Conservation (phyloP, 1,284 basidiomycete genomes). For the Paramarasmius palmivorus region DNA sequence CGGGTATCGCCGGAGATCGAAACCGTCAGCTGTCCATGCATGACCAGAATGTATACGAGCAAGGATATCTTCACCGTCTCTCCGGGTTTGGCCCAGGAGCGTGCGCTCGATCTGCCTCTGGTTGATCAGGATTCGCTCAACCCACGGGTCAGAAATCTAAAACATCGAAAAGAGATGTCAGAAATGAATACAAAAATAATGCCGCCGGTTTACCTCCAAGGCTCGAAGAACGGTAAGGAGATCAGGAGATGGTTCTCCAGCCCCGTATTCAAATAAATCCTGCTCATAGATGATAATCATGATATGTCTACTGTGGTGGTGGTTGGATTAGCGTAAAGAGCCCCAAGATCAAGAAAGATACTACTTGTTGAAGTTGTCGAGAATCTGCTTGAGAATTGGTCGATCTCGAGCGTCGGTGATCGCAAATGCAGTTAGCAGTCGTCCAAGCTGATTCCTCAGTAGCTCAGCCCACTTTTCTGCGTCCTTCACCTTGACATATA, state of each 20-base stretch:
- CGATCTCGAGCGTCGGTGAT: constrained; percentile 77
- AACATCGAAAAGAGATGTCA: not conserved
- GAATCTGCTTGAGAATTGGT: constrained; percentile 55
- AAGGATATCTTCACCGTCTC: constrained; percentile 58
- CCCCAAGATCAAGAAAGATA: constrained; percentile 24
- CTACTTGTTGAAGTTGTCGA: constrained; percentile 61
- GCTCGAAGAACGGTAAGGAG: constrained; percentile 81
- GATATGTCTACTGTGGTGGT: constrained; percentile 32
- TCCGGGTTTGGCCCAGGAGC: constrained; percentile 64
- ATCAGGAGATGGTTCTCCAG: constrained; percentile 61
- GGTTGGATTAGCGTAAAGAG: constrained; percentile 10
- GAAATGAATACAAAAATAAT: not conserved
- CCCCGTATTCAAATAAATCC: constrained; percentile 78
- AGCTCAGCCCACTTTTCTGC: constrained; percentile 63
- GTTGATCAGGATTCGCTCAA: constrained; percentile 85
- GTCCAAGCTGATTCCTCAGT: constrained; percentile 67
- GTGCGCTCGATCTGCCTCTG: constrained; percentile 70
- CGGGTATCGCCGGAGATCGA: constrained; percentile 64
- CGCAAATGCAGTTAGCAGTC: constrained; percentile 71
- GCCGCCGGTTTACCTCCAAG: constrained; percentile 63
- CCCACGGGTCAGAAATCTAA: constrained; percentile 76
- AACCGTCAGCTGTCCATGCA: constrained; percentile 64
- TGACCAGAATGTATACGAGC: constrained; percentile 44
- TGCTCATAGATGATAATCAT: constrained; percentile 65
- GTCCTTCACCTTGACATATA: constrained; percentile 78